Evolutionary conservation across 2,329 filamentous ascomycete genomes (phyloP).

Genomic region (Nothomitra cinnamomea): DNA sequence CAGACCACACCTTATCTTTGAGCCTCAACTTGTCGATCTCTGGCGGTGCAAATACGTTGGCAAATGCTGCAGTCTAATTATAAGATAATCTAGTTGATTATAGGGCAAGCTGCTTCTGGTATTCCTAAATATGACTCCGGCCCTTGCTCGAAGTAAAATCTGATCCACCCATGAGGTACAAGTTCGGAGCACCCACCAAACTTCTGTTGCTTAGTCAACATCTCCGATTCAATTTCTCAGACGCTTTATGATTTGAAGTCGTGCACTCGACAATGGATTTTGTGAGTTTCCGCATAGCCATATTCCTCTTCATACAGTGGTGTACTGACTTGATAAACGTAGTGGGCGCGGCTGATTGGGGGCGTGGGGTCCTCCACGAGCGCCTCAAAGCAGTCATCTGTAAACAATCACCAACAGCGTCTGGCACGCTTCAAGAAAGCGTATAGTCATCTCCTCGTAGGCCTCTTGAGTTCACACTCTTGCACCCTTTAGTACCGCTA

Average conservation of each 20-base stretch:
- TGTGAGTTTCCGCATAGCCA: slow-evolving; percentile 23
- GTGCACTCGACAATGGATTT: slow-evolving; percentile 34
- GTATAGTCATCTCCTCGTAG: slow-evolving; percentile 40
- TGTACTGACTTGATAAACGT: slow-evolving; percentile 8
- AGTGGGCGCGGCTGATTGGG: slow-evolving; percentile 47
- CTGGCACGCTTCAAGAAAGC: slow-evolving; percentile 42
- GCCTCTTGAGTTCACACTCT: background rate
- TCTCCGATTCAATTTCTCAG: background rate
- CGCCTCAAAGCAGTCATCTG: slow-evolving; percentile 29
- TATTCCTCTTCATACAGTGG: background rate
- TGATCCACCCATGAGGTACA: too few relatives aligned
- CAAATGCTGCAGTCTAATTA: background rate
- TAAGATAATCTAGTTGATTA: background rate
- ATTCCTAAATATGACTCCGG: background rate
- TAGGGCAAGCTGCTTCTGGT: background rate
- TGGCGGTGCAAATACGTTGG: background rate
- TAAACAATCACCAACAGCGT: slow-evolving; percentile 40
- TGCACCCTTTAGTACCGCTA: background rate
- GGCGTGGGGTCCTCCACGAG: slow-evolving; percentile 29
- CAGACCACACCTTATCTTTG: slow-evolving; percentile 1
- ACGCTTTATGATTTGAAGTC: background rate
- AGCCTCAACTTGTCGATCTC: background rate
- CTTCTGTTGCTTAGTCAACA: background rate
- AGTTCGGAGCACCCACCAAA: background rate
- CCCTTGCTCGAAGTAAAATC: too few relatives aligned